Evolutionary conservation across 148 eudicot species (phyloP).

Genomic region (Selenicereus undatus): DNA sequence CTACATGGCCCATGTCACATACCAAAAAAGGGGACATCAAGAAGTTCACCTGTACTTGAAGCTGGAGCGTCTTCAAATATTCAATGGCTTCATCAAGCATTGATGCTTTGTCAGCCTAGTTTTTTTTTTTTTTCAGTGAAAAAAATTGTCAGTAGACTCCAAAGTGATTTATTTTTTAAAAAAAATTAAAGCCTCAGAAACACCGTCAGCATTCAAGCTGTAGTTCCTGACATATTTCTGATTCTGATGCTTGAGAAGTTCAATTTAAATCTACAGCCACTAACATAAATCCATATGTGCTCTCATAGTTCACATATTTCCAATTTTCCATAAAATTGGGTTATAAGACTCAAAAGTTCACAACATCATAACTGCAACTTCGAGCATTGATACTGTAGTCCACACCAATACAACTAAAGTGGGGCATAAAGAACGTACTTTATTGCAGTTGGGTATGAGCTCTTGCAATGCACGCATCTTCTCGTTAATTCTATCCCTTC

Average conservation of each 20-base stretch:
- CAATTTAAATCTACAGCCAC: background rate
- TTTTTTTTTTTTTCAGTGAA: background rate
- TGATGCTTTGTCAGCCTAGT: constrained; percentile 91
- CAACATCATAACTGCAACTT: background rate
- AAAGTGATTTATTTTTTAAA: background rate
- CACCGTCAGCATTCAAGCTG: background rate
- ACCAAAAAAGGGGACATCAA: background rate
- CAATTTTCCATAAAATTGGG: background rate
- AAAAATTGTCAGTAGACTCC: constrained; percentile 16
- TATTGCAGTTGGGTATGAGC: constrained; percentile 97
- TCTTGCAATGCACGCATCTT: constrained; percentile 98
- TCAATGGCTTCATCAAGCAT: constrained; percentile 98
- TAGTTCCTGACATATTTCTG: background rate
- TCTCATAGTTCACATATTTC: background rate
- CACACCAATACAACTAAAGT: background rate
- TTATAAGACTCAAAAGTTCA: constrained; percentile 9
- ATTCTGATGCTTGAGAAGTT: background rate
- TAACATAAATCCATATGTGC: background rate
- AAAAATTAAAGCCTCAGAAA: background rate
- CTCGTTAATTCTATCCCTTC: constrained; percentile 95
- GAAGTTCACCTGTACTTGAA: constrained; percentile 77
- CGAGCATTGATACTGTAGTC: background rate
- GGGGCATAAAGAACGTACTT: constrained; percentile 38
- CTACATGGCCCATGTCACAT: background rate
- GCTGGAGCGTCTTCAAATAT: constrained; percentile 88